Conservation (phyloP, 768 basidiomycete genomes). For the Pholiota microspora region DNA sequence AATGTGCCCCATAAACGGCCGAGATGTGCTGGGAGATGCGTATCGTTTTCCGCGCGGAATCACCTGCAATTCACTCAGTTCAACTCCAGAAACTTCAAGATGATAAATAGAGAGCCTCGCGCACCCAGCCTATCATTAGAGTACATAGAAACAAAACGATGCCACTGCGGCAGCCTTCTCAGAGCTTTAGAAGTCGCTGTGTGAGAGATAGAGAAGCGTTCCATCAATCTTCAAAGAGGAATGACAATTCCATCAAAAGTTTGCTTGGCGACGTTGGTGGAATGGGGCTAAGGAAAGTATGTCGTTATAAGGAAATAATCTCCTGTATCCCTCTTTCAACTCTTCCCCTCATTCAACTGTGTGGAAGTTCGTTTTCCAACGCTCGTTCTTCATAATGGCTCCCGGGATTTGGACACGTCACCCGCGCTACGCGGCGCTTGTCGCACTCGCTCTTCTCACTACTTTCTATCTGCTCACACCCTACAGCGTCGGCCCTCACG, state of each 20-base stretch:
- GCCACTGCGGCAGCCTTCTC: too few species aligned
- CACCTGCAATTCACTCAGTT: too few species aligned
- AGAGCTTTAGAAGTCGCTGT: too few species aligned
- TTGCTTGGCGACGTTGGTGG: not conserved
- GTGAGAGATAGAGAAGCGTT: too few species aligned
- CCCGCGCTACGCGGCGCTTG: constrained; percentile 49
- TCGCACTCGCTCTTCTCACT: constrained; percentile 37
- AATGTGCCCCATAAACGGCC: too few species aligned
- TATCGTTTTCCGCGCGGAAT: too few species aligned
- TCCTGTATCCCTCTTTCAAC: not conserved
- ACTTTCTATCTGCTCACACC: constrained; percentile 49
- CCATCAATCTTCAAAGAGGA: too few species aligned
- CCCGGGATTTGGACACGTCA: constrained; percentile 38
- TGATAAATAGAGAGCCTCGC: too few species aligned
- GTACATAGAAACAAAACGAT: too few species aligned
- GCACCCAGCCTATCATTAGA: too few species aligned
- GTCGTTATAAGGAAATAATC: not conserved
- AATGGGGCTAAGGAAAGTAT: not conserved
- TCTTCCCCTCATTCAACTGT: constrained; percentile 25
- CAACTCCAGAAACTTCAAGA: too few species aligned
- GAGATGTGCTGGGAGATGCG: too few species aligned
- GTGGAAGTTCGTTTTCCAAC: not conserved
- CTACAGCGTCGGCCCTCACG: constrained; percentile 19
- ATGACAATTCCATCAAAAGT: not conserved
- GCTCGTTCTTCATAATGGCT: constrained; percentile 19